Base-by-base conservation (phyloP, 495 filamentous ascomycete species). In the Lasiosphaeriaceae sp. region DNA sequence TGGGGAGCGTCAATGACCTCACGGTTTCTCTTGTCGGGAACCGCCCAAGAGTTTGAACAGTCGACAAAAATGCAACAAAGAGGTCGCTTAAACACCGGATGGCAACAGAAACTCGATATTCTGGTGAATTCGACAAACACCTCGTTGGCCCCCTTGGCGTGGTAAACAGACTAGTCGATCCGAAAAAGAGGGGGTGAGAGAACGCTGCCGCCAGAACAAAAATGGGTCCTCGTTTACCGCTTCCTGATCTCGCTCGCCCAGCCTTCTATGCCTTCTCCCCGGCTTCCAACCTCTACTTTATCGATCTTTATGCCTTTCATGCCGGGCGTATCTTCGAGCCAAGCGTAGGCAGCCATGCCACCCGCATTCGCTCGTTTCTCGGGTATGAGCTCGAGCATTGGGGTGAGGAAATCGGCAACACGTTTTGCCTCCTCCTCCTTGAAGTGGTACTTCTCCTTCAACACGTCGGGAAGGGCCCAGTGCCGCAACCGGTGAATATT, bases 391-490 rank as follows among this genome's bases (percentile, higher is more conserved):
- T 96, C 92, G 26, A 99, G 77, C 95, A 99, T 96, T 2, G 94
- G 94, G 2, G 87, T 77, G 22, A 99, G 73, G 74, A 99, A 95
- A 31, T 93, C 90, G 37, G 86, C 81, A 54, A 96, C 91, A 59
- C 82, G 81, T 71, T 83, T 86, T 23, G 82, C 80, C 50, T 97
- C 89, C 37, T 92, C 84, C 39, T 85, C 79, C 45, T 80, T 82
- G 65, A 96, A 97, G 70, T 97, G 95, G 64, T 99, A 99, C 66
- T 99, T 99, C 71, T 99, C 94, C 52, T 86, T 83, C 11, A 99
- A 77, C 7, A 99, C 94, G 60, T 97, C 95, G 2, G 91, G 87
- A 12, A 99, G 79, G 1, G 92, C 91, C 94, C 94, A 99, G 74
- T 97, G 94, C 11, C 95, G 89, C 46, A 99, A 80, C 48, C 94